Base-by-base conservation (phyloP, 1,284 basidiomycete genomes). In the Heimioporus retisporus region DNA sequence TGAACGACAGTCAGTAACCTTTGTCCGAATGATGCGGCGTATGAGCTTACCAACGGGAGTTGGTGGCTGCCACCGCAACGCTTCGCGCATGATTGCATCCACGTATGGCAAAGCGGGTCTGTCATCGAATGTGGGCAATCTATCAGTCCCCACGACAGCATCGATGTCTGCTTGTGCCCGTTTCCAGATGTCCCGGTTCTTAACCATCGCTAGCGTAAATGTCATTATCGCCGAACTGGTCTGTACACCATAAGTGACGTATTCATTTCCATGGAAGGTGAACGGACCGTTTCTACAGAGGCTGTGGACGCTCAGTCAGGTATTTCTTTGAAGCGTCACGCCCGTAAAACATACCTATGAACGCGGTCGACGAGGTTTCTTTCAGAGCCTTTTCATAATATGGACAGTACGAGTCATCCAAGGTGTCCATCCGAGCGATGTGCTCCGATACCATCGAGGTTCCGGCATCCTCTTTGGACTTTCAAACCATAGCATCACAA, bases 151-250 rank as follows among this genome's bases (percentile, higher is more conserved):
- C 15, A 83, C 61, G 10, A 83, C 72, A 2, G 68, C 60, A 44
- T 85, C 83, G 6, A 86, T 73, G 61, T 83, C 81, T 25, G 69
- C 70, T 55, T 83, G 82, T 2, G 81, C 80, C 4, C 67, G 73
- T 58, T 68, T 55, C 54, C 54, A 55, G 8, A 55, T 25, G 31
- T 21, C 31, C 7, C 19, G 55, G 21, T 55, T 55, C 28, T 79
- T 48, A 3, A 77, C 71, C 81, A 82, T 81, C 2, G 77, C 76
- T 5, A 82, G 73, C 2, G 77, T 66, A 56, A 81, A 81, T 6
- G 67, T 64, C 42, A 70, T 44, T 2, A 74, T 21, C 11, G 51
- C 7, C 13, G 63, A 58, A 1, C 53, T 59, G 19, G 70, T 69
- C 68, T 71, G 53, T 59, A 40, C 10, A 35, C 21, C 28, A 13